Conservation (phyloP, 1,139 yeast species). For the Pichia sp. region DNA sequence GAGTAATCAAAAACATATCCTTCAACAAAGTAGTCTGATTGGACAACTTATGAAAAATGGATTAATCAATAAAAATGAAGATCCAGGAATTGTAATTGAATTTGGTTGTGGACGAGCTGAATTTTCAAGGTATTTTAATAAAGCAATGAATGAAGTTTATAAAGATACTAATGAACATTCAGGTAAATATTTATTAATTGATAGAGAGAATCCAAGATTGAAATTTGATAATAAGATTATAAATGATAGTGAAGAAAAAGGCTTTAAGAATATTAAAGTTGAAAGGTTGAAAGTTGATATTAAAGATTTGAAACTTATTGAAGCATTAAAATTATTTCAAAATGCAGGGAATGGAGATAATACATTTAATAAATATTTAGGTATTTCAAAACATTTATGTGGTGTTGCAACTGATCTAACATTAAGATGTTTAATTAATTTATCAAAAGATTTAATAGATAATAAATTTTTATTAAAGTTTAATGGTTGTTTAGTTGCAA, state of each 20-base stretch:
- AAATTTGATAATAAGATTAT: slow-evolving; percentile 67
- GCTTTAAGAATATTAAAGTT: slow-evolving; percentile 31
- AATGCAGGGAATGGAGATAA: slow-evolving; percentile 9
- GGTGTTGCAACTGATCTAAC: slow-evolving; percentile 93
- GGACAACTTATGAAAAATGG: slow-evolving; percentile 52
- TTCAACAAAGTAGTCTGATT: slow-evolving; percentile 76
- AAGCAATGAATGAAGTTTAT: slow-evolving; percentile 31
- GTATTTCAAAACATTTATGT: slow-evolving; percentile 82
- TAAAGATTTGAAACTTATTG: slow-evolving; percentile 58
- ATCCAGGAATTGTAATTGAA: slow-evolving; percentile 46
- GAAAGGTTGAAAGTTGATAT: slow-evolving; percentile 66
- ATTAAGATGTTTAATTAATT: slow-evolving; percentile 53
- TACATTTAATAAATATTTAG: slow-evolving; percentile 35
- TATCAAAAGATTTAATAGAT: slow-evolving; percentile 5
- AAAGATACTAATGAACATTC: slow-evolving; percentile 23
- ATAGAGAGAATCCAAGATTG: slow-evolving; percentile 72
- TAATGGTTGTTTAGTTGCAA: slow-evolving; percentile 70
- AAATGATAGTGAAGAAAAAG: slow-evolving; percentile 36
- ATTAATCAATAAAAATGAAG: slow-evolving; percentile 32
- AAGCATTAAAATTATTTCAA: slow-evolving; percentile 33
- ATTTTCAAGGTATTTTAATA: slow-evolving; percentile 60
- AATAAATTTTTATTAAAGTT: slow-evolving; percentile 13
- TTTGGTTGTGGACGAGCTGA: slow-evolving; percentile 93
- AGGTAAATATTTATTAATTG: slow-evolving; percentile 52
- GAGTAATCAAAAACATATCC: slow-evolving; percentile 65